phyloP scores from a whole-genome alignment of 305 asterid species.

The Solanum chacoense region DNA sequence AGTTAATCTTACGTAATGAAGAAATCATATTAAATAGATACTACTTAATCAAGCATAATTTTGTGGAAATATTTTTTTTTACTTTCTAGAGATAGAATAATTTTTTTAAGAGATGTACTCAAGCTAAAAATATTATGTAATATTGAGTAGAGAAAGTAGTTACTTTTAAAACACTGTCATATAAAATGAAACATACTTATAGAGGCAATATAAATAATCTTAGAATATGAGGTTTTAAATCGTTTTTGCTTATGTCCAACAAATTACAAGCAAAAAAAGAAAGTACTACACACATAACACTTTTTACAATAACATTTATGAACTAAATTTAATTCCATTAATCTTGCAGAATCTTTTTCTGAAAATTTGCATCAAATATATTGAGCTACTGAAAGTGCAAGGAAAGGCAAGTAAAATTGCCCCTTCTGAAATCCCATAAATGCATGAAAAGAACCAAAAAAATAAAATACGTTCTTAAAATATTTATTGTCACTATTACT shows the following conservation, averaged over 20 bases:
- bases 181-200: no score
- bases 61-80: neutral
- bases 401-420: neutral
- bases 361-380: neutral
- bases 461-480: neutral
- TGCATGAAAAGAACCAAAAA: neutral
- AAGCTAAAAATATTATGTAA: neutral
- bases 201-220: neutral
- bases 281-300: neutral
- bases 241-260: neutral
- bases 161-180: neutral
- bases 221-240: neutral
- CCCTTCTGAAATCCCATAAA: neutral
- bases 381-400: neutral
- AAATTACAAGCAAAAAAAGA: neutral
- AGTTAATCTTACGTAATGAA: neutral
- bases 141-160: neutral
- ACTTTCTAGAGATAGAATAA: neutral
- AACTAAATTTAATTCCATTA: neutral
- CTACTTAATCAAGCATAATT: neutral
- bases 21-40: neutral
- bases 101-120: neutral
- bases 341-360: neutral
- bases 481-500: neutral
- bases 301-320: neutral